A percentile compares a stretch with the other conserved stretches of the same genome.
These are phyloP conservation scores for Phytophthora cryptogea DNA, from an alignment of 352 stramenopile species.

Conservation along the genomic window DNA sequence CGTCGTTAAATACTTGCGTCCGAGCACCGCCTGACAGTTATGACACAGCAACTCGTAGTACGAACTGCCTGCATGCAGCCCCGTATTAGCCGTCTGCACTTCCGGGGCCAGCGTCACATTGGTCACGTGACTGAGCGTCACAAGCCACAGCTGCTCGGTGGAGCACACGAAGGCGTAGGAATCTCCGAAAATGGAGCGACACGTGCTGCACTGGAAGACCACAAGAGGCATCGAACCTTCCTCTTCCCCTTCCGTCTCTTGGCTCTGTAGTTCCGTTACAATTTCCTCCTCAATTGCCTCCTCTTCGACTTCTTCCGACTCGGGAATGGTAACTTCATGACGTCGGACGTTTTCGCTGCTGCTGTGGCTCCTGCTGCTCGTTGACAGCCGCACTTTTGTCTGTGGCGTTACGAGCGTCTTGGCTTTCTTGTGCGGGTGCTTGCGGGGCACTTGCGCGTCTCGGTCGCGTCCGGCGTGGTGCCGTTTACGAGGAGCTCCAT, in stretches of 20 bases:
- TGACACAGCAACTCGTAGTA: constrained; percentile 80
- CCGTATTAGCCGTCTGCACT: constrained; percentile 55
- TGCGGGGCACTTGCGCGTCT: constrained; percentile 24
- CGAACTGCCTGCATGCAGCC: constrained; percentile 63
- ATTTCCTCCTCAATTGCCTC: constrained; percentile 32
- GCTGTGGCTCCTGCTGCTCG: constrained; percentile 10
- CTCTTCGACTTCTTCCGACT: constrained; percentile 46
- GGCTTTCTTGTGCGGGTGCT: constrained; percentile 40
- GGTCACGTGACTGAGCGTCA: constrained; percentile 76
- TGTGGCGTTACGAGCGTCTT: constrained; percentile 24
- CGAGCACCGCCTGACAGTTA: constrained; percentile 81
- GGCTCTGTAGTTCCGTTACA: background rate
- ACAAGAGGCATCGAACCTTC: constrained; percentile 68
- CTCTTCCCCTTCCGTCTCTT: constrained; percentile 49
- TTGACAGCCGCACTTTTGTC: constrained; percentile 7
- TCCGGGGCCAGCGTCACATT: constrained; percentile 57
- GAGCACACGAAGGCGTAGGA: constrained; percentile 83
- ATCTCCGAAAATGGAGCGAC: constrained; percentile 82
- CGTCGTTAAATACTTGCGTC: constrained; percentile 79
- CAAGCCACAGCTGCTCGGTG: constrained; percentile 70
- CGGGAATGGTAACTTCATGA: constrained; percentile 23
- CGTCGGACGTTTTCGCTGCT: constrained; percentile 5
- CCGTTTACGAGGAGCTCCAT: constrained; percentile 64
- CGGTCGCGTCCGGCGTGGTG: constrained; percentile 21
- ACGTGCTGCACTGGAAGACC: constrained; percentile 86